Evolutionary conservation across 352 stramenopile genomes (phyloP).

Genomic region (Plasmopara muralis): DNA sequence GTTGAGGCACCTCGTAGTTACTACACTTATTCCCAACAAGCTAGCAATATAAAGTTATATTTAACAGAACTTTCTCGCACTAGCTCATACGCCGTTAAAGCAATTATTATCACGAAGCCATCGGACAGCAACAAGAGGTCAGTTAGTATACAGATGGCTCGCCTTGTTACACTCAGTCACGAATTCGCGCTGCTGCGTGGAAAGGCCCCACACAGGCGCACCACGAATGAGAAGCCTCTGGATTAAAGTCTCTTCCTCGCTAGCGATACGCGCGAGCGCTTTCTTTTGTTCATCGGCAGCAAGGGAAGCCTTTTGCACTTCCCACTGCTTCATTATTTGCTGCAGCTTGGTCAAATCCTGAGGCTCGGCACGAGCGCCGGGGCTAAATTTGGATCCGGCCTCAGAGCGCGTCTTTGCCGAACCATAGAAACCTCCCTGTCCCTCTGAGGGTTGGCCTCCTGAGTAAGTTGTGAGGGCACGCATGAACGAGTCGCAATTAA

Average conservation of each 20-base stretch:
- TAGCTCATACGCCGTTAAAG: too few species aligned
- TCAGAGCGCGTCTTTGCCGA: conserved; percentile 76
- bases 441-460: conserved; percentile 81
- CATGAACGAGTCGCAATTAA: conserved; percentile 4
- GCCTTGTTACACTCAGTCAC: conserved; percentile 47
- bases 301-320: conserved; percentile 32
- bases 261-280: conserved; percentile 36
- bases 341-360: conserved; percentile 50
- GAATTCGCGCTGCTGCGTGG: conserved; percentile 64
- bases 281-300: conserved; percentile 33
- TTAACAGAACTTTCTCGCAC: too few species aligned
- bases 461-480: conserved; percentile 74
- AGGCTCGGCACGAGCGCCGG: conserved; percentile 56
- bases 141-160: conserved; percentile 1
- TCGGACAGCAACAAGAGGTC: neutral
- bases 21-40: too few species aligned
- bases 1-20: too few species aligned
- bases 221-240: conserved; percentile 64
- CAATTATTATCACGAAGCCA: neutral
- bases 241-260: conserved; percentile 43
- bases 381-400: conserved; percentile 50
- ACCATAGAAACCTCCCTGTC: conserved; percentile 89
- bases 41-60: too few species aligned
- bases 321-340: conserved; percentile 55
- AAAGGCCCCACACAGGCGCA: conserved; percentile 69